Percentiles rank a stretch among this genome's conserved stretches.
Evolutionary conservation across 345 rosid species (phyloP).

Genomic region (Camelina sativa): DNA sequence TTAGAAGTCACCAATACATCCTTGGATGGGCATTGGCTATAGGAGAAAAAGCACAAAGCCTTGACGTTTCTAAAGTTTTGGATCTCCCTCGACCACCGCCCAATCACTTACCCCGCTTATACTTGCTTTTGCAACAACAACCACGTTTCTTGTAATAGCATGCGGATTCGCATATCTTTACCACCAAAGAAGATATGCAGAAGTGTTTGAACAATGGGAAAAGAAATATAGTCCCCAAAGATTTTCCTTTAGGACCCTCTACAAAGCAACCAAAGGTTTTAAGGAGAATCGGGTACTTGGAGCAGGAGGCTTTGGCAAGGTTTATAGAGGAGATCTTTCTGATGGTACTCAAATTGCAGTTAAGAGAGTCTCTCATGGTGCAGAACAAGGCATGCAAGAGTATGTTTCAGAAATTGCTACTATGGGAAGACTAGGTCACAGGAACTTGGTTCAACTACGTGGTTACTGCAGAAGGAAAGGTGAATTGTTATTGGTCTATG

Average conservation of each 20-base stretch:
- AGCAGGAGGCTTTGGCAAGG: not conserved
- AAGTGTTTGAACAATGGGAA: constrained; percentile 1
- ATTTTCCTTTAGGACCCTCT: not conserved
- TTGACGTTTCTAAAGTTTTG: not conserved
- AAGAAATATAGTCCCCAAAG: not conserved
- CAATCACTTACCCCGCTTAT: not conserved
- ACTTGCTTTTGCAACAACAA: not conserved
- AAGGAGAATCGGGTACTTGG: not conserved
- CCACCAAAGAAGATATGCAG: not conserved
- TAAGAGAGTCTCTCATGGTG: not conserved
- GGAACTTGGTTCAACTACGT: not conserved
- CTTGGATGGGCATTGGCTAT: not conserved
- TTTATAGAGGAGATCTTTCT: not conserved
- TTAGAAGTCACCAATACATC: not conserved
- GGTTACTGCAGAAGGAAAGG: not conserved
- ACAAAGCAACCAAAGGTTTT: not conserved
- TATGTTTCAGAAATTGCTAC: not conserved
- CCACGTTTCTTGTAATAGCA: not conserved
- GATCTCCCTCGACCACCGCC: not conserved
- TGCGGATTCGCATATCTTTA: not conserved
- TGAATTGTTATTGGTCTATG: not conserved
- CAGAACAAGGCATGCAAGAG: not conserved
- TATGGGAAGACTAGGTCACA: not conserved
- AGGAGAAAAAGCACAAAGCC: not conserved
- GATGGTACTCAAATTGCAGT: not conserved